Evolutionary conservation across 2,329 filamentous ascomycete species (phyloP).

Genomic region (Pezicula carpinea): DNA sequence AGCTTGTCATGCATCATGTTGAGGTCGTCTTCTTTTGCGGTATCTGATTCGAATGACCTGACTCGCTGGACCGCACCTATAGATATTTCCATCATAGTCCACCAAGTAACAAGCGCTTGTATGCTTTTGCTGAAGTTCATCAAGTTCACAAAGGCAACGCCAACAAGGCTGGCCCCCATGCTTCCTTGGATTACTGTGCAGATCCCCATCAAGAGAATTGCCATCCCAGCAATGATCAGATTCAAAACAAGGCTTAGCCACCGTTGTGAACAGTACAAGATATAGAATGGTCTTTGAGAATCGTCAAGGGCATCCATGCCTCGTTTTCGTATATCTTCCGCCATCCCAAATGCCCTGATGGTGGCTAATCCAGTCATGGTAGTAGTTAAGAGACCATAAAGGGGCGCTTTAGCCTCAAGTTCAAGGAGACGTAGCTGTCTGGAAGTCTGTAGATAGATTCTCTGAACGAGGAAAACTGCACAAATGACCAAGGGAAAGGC

Average conservation of each 20-base stretch:
- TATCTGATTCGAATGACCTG: conserved; percentile 43
- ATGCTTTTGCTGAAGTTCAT: conserved; percentile 38
- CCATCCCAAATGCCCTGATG: conserved; percentile 40
- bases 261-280: conserved; percentile 38
- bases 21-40: conserved; percentile 33
- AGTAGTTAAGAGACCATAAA: conserved; percentile 41
- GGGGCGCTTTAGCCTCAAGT: conserved; percentile 35
- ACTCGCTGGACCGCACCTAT: conserved; percentile 51
- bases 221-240: conserved; percentile 33
- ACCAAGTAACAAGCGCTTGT: conserved; percentile 29
- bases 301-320: conserved; percentile 28
- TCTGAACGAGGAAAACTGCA: conserved; percentile 23
- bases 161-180: conserved; percentile 3
- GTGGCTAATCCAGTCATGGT: conserved; percentile 37
- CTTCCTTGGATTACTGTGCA: conserved; percentile 9
- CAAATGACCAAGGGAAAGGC: conserved; percentile 1
- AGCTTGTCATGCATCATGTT: conserved; percentile 3
- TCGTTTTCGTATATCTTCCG: neutral
- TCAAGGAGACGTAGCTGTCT: conserved; percentile 41
- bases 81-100: conserved; percentile 52
- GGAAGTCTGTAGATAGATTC: conserved; percentile 39
- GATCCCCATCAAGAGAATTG: conserved; percentile 24
- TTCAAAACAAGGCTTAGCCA: conserved; percentile 41
- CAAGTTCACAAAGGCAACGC: conserved; percentile 38
- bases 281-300: conserved; percentile 41